Evolutionary conservation across 2,329 filamentous ascomycete genomes (phyloP).

Genomic region (Pestalotiopsis sp.): DNA sequence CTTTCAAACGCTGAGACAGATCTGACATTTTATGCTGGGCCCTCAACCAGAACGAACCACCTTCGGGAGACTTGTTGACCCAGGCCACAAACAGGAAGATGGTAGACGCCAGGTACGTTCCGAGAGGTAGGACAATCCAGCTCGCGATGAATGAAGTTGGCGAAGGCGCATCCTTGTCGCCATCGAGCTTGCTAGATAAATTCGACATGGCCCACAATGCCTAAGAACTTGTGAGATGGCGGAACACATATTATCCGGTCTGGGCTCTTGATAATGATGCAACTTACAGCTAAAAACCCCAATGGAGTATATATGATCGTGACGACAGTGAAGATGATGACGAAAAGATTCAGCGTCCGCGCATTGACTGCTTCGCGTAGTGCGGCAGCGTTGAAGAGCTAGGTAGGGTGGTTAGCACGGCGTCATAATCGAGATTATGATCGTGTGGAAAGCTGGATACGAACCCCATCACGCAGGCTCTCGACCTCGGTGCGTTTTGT

Average conservation of each 20-base stretch:
- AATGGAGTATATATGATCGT: not conserved
- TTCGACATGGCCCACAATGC: not conserved
- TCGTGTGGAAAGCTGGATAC: not conserved
- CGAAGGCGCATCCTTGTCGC: not conserved
- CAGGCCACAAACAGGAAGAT: not conserved
- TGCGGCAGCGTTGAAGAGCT: not conserved
- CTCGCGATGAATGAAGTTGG: not conserved
- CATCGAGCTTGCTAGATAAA: not conserved
- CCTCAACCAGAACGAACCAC: not conserved
- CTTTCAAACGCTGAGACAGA: not conserved
- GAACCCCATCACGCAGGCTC: not conserved
- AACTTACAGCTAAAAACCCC: not conserved
- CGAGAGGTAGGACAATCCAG: not conserved
- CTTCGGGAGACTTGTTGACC: not conserved
- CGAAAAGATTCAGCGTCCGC: not conserved
- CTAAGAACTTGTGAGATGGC: not conserved
- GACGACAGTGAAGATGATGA: not conserved
- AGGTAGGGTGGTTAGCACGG: too few relatives aligned
- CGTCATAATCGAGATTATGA: not conserved
- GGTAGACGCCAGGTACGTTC: not conserved
- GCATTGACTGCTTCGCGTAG: not conserved
- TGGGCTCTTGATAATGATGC: not conserved
- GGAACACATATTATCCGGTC: too few relatives aligned
- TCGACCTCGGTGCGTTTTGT: not conserved
- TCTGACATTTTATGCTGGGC: not conserved